These are phyloP conservation scores for Serendipita vermifera DNA, from an alignment of 768 basidiomycete species.

Conservation along the genomic window DNA sequence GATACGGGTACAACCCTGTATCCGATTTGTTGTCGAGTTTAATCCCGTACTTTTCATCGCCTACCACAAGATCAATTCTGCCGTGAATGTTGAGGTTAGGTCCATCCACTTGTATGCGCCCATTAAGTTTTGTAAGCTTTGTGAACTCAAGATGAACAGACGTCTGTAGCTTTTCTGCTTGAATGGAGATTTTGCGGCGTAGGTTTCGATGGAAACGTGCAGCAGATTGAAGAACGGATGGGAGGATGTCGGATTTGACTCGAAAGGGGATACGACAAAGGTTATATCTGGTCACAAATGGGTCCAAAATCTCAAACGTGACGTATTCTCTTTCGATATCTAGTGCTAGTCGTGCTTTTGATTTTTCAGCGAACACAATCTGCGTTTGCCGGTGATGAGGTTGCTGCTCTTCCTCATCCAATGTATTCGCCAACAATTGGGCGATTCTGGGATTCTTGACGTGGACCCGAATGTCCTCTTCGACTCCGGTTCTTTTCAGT, in stretches of 20 bases:
- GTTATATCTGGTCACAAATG: slow-evolving; percentile 25
- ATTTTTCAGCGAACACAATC: slow-evolving; percentile 8
- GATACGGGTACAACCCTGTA: slow-evolving; percentile 17
- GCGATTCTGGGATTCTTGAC: background rate
- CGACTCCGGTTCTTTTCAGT: slow-evolving; percentile 24
- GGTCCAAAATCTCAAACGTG: slow-evolving; percentile 35
- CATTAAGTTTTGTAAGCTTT: background rate
- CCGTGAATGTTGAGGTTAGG: slow-evolving; percentile 11
- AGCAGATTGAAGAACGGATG: slow-evolving; percentile 37
- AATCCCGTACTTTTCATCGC: slow-evolving; percentile 16
- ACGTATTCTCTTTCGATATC: slow-evolving; percentile 29
- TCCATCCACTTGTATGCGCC: background rate
- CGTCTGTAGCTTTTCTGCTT: slow-evolving; percentile 20
- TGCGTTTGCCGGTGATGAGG: slow-evolving; percentile 29
- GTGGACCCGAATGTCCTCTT: background rate
- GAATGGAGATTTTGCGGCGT: slow-evolving; percentile 35
- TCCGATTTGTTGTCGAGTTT: slow-evolving; percentile 20
- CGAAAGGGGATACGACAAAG: slow-evolving; percentile 21
- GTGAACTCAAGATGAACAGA: background rate
- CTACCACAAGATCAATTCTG: slow-evolving; percentile 17
- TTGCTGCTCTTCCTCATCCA: slow-evolving; percentile 27
- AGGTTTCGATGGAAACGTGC: slow-evolving; percentile 50
- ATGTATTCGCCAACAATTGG: background rate
- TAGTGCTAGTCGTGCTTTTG: slow-evolving; percentile 40
- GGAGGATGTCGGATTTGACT: slow-evolving; percentile 29